Evolutionary conservation across 139 green algal species (phyloP), one percentile per base, ranked within the genome.

Genomic region (Micractinium sp.): DNA sequence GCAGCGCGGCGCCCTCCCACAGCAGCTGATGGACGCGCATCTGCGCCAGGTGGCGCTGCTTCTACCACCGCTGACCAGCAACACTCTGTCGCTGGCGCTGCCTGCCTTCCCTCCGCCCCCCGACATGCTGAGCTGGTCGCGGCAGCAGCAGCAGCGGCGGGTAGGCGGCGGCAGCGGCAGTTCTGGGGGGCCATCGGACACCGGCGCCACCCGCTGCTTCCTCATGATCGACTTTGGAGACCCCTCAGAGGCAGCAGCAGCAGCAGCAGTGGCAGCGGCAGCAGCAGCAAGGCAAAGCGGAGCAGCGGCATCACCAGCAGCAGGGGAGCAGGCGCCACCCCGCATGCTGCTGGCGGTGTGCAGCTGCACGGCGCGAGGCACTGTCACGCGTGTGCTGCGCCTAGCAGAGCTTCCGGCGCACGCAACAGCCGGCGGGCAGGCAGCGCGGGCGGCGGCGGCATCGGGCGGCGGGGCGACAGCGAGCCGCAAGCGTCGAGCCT

Each of bases 401-500:
- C 66, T 87, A 1, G 38, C 66, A 14, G 67, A 41, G 83, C 38
- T 87, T 16, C 83, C 83, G 0, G 3, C n/a, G 25, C 66, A 67
- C 0, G 36, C 79, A 22, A 19, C 36, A 18, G 35, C 61, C 60
- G 25, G 36, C 3, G 47, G 29, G 12, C 82, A 61, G 35, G 61
- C 82, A 36, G 25, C 82, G 77, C 23, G 36, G 61, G 39, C 78
- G 33, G 41, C 41, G 16, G 60, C 60, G 56, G 56, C 81, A 25
- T n/a, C 18, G 13, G 33, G 81, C 60, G 66, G n/a, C 25, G 14
- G n/a, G 13, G 9, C 61, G 5, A 19, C 36, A 3, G 38, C 35
- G 22, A 87, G 82, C 82, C 82, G 82, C 82, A 87, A 87, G 61
- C 82, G 82, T 13, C 82, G 78, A 1, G 78, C 78, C 0, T 84